phyloP scores from a whole-genome alignment of 306 rosid species.

The Oxytropis ochrocephala region DNA sequence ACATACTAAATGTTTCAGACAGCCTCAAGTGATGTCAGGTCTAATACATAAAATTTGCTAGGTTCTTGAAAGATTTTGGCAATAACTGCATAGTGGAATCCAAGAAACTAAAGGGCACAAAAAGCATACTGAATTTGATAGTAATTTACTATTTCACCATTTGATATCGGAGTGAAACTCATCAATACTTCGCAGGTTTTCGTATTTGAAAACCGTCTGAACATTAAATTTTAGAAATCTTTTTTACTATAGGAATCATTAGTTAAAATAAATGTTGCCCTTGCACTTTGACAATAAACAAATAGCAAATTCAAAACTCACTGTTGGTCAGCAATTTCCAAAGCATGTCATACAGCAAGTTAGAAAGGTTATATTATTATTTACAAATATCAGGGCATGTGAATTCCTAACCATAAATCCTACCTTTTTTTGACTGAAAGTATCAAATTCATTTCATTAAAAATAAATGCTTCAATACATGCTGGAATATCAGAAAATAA shows the following conservation, averaged over 20 bases:
- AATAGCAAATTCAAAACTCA: neutral
- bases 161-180: neutral
- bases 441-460: too few species aligned
- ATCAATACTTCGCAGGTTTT: neutral
- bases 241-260: neutral
- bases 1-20: neutral
- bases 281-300: neutral
- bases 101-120: neutral
- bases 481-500: too few species aligned
- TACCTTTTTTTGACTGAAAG: too few species aligned
- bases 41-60: conserved; percentile 1
- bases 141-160: neutral
- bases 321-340: neutral
- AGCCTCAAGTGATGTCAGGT: conserved; percentile 1
- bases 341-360: neutral
- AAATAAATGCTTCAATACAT: too few species aligned
- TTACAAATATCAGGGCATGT: neutral
- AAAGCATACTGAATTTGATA: neutral
- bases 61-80: neutral
- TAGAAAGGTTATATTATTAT: neutral
- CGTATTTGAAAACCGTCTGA: neutral
- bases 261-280: neutral
- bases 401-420: neutral
- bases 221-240: neutral
- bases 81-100: neutral